phyloP scores from a whole-genome alignment of 2,329 filamentous ascomycete genomes.

The Biscogniauxia mediterranea region DNA sequence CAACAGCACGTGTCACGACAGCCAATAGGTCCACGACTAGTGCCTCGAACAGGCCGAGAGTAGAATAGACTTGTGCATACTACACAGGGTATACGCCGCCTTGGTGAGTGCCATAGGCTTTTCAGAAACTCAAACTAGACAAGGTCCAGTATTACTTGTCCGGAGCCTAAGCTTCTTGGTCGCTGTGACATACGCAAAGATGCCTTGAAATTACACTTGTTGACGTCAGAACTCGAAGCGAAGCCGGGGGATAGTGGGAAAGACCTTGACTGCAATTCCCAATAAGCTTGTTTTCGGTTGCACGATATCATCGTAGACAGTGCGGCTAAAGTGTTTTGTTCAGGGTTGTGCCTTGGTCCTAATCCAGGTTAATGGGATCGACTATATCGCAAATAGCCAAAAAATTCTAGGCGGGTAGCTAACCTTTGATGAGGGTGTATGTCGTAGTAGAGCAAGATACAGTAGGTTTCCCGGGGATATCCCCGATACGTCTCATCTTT shows the following conservation, averaged over 20 bases:
- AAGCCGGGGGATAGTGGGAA: neutral
- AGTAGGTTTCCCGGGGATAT: conserved; percentile 8
- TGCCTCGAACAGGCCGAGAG: conserved; percentile 12
- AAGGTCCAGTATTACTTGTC: neutral
- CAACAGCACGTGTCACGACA: conserved; percentile 15
- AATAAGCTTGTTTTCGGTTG: neutral
- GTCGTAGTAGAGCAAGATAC: conserved; percentile 10
- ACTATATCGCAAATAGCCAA: neutral
- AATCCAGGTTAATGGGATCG: neutral
- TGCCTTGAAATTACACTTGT: neutral
- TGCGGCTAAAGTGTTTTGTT: conserved; percentile 1
- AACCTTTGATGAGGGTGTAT: conserved; percentile 1
- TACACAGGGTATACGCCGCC: neutral
- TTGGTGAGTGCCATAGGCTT: neutral
- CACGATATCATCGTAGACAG: neutral
- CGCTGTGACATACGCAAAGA: neutral
- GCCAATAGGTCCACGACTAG: conserved; percentile 18
- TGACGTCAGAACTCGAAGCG: neutral
- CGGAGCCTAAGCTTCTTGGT: neutral
- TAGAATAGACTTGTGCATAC: neutral
- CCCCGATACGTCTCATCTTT: conserved; percentile 5
- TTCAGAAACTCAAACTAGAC: neutral
- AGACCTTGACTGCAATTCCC: neutral
- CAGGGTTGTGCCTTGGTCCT: conserved; percentile 5
- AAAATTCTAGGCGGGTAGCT: neutral